phyloP scores from a whole-genome alignment of 1,284 basidiomycete species.

The Boletus holoroseus region DNA sequence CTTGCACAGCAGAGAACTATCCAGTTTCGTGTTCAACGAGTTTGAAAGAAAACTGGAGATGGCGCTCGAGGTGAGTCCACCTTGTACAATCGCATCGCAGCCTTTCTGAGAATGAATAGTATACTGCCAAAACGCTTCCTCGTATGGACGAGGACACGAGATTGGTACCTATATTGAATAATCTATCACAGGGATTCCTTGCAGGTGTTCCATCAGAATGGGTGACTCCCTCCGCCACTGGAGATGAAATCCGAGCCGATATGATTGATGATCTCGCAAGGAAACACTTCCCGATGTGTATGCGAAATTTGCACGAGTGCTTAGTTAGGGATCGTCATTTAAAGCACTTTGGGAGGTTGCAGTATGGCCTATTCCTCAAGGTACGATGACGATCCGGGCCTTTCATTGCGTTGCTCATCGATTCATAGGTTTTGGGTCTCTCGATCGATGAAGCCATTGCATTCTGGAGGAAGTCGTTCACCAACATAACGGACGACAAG shows the following conservation, averaged over 20 bases:
- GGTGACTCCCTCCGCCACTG: slow-evolving; percentile 49
- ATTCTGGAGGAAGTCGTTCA: slow-evolving; percentile 92
- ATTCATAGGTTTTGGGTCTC: slow-evolving; percentile 76
- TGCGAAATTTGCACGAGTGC: slow-evolving; percentile 85
- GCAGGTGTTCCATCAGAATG: slow-evolving; percentile 87
- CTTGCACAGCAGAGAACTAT: slow-evolving; percentile 78
- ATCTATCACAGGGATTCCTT: slow-evolving; percentile 92
- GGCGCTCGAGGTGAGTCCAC: slow-evolving; percentile 67
- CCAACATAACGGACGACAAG: slow-evolving; percentile 81
- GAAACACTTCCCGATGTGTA: slow-evolving; percentile 94
- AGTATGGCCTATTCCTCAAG: slow-evolving; percentile 96
- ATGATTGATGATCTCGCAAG: slow-evolving; percentile 88
- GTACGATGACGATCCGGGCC: slow-evolving; percentile 37
- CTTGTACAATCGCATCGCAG: background rate
- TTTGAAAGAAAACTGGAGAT: slow-evolving; percentile 75
- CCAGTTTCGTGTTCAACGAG: slow-evolving; percentile 85
- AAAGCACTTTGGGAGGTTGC: slow-evolving; percentile 88
- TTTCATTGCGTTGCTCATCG: background rate
- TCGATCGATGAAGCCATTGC: slow-evolving; percentile 91
- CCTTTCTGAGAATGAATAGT: slow-evolving; percentile 38
- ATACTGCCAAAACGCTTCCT: slow-evolving; percentile 84
- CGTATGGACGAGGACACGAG: slow-evolving; percentile 96
- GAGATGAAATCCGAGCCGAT: slow-evolving; percentile 78
- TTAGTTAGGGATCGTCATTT: slow-evolving; percentile 80
- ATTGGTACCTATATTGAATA: slow-evolving; percentile 84